Evolutionary conservation across 2,329 filamentous ascomycete genomes (phyloP).

Genomic region (Clarireedia hainanense): DNA sequence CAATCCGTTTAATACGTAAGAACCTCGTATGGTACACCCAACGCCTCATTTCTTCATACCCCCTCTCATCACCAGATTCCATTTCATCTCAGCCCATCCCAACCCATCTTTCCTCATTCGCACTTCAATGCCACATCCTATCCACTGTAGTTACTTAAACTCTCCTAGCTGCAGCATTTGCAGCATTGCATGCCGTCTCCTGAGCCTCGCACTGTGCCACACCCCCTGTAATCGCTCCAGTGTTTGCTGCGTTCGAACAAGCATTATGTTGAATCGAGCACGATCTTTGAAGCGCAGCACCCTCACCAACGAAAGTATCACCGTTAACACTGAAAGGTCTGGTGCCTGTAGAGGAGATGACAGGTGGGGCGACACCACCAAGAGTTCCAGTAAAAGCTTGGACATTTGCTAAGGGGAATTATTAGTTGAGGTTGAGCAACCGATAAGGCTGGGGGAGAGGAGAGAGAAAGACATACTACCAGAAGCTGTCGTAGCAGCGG

Average conservation of each 20-base stretch:
- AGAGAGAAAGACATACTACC: constrained; percentile 19
- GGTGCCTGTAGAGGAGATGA: constrained; percentile 39
- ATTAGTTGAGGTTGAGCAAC: constrained; percentile 10
- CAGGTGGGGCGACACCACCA: constrained; percentile 40
- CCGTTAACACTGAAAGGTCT: constrained; percentile 51
- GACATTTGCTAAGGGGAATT: constrained; percentile 25
- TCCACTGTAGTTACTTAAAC: no score
- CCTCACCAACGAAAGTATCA: constrained; percentile 48
- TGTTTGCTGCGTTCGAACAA: constrained; percentile 44
- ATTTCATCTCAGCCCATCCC: no score
- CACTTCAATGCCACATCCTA: no score
- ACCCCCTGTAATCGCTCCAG: constrained; percentile 34
- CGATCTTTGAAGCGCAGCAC: constrained; percentile 49
- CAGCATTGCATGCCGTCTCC: constrained; percentile 30
- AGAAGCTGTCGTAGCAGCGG: constrained; percentile 14
- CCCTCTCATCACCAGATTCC: no score
- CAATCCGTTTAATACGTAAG: no score
- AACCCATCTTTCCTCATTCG: no score
- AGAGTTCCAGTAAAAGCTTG: constrained; percentile 39
- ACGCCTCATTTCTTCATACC: no score
- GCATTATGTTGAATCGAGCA: constrained; percentile 40
- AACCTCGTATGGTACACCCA: no score
- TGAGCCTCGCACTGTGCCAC: constrained; percentile 49
- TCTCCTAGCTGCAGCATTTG: background rate
- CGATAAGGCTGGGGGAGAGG: constrained; percentile 1